These are phyloP conservation scores for Yarrowia yakushimensis DNA, from an alignment of 805 yeast species.

Conservation along the genomic window DNA sequence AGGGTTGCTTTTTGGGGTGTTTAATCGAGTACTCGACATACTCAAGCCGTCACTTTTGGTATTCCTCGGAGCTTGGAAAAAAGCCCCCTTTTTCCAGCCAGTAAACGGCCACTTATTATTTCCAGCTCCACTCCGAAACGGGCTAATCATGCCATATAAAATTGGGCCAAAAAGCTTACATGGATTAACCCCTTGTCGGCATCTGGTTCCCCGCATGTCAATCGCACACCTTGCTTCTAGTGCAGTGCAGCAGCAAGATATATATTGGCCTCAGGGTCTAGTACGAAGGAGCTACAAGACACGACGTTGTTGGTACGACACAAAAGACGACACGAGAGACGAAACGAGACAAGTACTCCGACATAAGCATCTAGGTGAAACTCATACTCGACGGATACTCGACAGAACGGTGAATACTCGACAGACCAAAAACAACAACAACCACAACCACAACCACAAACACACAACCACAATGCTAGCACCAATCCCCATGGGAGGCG, in stretches of 20 bases:
- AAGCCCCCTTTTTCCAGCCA: no score
- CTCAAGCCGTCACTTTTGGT: no score
- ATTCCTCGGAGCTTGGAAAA: no score
- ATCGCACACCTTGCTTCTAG: constrained; percentile 7
- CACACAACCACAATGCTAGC: not conserved
- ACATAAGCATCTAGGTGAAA: no score
- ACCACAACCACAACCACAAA: not conserved
- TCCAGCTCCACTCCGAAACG: not conserved
- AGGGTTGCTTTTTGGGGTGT: no score
- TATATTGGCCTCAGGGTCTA: not conserved
- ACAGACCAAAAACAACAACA: not conserved
- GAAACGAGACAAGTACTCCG: no score
- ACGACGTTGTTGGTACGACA: no score
- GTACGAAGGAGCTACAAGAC: not conserved
- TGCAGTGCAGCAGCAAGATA: constrained; percentile 15
- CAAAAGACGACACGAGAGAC: no score
- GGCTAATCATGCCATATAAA: constrained; percentile 4
- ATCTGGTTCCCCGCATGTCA: constrained; percentile 21
- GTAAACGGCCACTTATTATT: no score
- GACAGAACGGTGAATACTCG: no score
- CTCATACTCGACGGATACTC: no score
- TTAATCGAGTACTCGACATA: no score
- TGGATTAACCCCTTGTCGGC: not conserved
- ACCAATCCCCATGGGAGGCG: constrained; percentile 26
- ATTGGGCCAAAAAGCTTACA: not conserved